Percentiles rank a stretch among this genome's conserved stretches.
Evolutionary conservation across 176 grass and related monocot genomes (phyloP).

Genomic region (Zea luxurians): DNA sequence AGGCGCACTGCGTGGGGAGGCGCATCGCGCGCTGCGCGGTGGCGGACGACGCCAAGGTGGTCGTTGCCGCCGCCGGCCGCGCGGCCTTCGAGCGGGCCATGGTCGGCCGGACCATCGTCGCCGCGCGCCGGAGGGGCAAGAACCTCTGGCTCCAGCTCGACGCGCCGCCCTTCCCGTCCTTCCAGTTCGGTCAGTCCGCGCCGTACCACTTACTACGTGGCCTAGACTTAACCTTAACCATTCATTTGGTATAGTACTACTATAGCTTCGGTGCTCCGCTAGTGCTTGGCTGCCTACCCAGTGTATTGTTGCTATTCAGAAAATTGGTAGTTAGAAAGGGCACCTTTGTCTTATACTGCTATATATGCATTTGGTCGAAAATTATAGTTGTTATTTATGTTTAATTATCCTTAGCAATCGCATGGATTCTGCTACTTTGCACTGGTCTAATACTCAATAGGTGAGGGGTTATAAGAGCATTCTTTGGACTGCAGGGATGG

Average conservation of each 20-base stretch:
- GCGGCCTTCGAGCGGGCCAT: slow-evolving; percentile 61
- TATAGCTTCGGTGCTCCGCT: neutral
- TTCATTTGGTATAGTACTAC: too few species aligned
- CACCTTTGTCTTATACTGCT: neutral
- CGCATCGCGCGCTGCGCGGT: slow-evolving; percentile 63
- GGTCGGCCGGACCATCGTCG: slow-evolving; percentile 62
- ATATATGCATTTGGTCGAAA: neutral
- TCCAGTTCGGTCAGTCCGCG: slow-evolving; percentile 76
- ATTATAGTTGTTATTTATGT: neutral
- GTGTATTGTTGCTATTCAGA: too few species aligned
- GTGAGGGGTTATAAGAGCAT: slow-evolving; percentile 10
- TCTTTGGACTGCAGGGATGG: slow-evolving; percentile 57
- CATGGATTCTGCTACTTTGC: neutral
- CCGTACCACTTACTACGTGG: neutral
- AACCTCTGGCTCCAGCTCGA: slow-evolving; percentile 94
- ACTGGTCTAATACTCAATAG: neutral
- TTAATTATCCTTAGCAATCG: neutral
- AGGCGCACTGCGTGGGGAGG: slow-evolving; percentile 72
- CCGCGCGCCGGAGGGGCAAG: slow-evolving; percentile 70
- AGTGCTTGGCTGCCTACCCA: neutral
- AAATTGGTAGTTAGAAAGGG: neutral
- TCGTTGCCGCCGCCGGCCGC: slow-evolving; percentile 42
- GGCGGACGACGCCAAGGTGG: slow-evolving; percentile 68
- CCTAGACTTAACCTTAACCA: neutral
- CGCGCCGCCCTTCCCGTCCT: slow-evolving; percentile 77